Conservation (phyloP, 1,139 yeast species). For the Candida sanyaensis region DNA sequence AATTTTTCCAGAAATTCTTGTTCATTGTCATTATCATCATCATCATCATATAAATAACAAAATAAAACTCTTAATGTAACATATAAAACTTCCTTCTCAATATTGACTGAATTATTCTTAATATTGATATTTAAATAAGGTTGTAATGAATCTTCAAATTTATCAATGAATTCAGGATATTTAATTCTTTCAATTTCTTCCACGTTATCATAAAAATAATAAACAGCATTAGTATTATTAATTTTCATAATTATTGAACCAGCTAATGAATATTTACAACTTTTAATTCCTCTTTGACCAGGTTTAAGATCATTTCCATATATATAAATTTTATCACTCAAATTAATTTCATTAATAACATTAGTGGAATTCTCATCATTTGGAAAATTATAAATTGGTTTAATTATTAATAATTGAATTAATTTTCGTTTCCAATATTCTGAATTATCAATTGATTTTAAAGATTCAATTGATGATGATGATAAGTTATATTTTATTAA, state of each 20-base stretch:
- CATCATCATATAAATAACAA: slow-evolving; percentile 9
- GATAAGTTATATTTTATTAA: slow-evolving; percentile 3
- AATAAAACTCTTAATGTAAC: slow-evolving; percentile 9
- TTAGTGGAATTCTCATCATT: slow-evolving; percentile 13
- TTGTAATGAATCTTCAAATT: slow-evolving; percentile 7
- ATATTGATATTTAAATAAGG: slow-evolving; percentile 2
- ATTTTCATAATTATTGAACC: slow-evolving; percentile 10
- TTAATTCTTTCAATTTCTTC: not conserved
- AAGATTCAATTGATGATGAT: not conserved
- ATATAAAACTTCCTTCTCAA: slow-evolving; percentile 1
- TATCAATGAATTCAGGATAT: slow-evolving; percentile 1
- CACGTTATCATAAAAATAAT: not conserved
- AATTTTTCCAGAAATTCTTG: slow-evolving; percentile 8
- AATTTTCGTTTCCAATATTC: slow-evolving; percentile 11
- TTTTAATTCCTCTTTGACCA: slow-evolving; percentile 13
- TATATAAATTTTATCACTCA: slow-evolving; percentile 11
- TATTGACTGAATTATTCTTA: not conserved
- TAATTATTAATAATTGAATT: slow-evolving; percentile 2
- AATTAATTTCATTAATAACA: slow-evolving; percentile 11
- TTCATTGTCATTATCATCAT: not conserved
- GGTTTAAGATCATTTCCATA: slow-evolving; percentile 13
- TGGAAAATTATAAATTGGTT: slow-evolving; percentile 12
- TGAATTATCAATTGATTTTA: slow-evolving; percentile 3
- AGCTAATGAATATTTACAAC: slow-evolving; percentile 3
- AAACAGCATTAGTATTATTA: slow-evolving; percentile 7